Evolutionary conservation across 1,284 basidiomycete genomes (phyloP), one percentile per base, ranked within the genome.

Genomic region (Trametes versicolor): DNA sequence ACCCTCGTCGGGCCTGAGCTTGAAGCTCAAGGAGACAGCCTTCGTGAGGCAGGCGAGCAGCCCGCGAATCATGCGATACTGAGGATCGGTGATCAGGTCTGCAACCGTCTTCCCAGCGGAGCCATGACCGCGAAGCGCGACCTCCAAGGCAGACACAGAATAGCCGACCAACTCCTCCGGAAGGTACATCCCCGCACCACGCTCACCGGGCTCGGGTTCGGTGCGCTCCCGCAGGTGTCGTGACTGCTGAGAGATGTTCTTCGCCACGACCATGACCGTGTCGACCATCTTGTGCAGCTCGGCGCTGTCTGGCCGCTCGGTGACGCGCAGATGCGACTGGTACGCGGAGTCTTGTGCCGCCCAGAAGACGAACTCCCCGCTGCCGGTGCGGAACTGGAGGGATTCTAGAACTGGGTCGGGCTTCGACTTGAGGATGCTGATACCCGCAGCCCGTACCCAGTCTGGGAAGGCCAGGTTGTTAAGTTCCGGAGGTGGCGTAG

Each of bases 101-200:
- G 89, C 89, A 55, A 95, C 82, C 15, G 87, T 78, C 7, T 83
- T 86, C 19, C 81, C 80, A 7, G 78, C 75, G 4, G 76, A 73
- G 8, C 85, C 85, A 9, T 84, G 78, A 1, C 95, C 95, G 36
- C 96, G 86, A 60, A 91, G 87, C 0, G 92, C 86, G 25, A 94
- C 87, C 78, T 98, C 97, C 60, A 94, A 85, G n/a, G 87, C 83
- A 2, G 90, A 82, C 51, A 98, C 85, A 0, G 95, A 96, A 75
- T 97, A 98, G 1, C 90, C 94, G n/a, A 97, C 82, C 37, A 98
- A 80, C 68, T 97, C 95, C 71, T 97, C 93, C 0, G 96, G 94
- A 2, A 98, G 81, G 73, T 97, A 97, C 65, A 96, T 87, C 0
- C 92, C 92, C 1, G 85, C 85, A 0, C 93, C 92, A 29, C 92